Evolutionary conservation across 1,139 yeast genomes (phyloP), one percentile per base, ranked within the genome.

Genomic region (Hansenula anomala): DNA sequence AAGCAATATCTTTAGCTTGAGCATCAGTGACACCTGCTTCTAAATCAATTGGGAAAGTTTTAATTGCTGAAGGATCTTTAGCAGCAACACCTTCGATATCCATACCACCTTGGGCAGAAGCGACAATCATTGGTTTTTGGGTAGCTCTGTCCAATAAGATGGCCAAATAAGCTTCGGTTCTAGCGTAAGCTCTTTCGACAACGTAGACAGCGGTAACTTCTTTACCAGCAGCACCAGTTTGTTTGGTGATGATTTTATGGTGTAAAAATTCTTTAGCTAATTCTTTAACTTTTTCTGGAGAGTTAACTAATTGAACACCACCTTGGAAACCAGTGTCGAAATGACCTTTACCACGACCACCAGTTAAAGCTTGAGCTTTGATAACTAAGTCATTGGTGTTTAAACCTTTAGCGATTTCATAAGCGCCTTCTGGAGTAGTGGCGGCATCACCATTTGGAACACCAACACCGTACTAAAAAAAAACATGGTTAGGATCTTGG

Each of bases 301-400:
- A 74, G 45, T 82, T 73, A 56, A 88, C 86, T 66, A 92, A 75
- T 69, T 88, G 84, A 61, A 92, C 97, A 71, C 99, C 99, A 42
- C 97, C 96, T 70, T 90, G 83, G 63, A 88, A 79, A 36, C 98
- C 98, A 56, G 81, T 81, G 69, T 89, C 97, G 55, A 92, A 90
- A 67, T 87, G 90, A 49, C 99, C 99, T 68, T 92, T 92, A 71
- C 99, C 99, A 69, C 99, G 84, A 61, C 99, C 99, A 70, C 99
- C 99, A 45, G 98, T 90, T 59, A 94, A 77, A 39, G 96, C 97
- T 72, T 92, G 99, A 44, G 98, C 98, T 75, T 92, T 92, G 65
- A 92, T 78, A 51, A 92, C 97, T 69, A 92, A 73, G 55, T 88
- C 95, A 56, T 80, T 79, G 50, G 86, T 73, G 53, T 80, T 77